Evolutionary conservation across 257 asterid genomes (phyloP), one percentile per base, ranked within the genome.

Genomic region (Capsicum chinense): DNA sequence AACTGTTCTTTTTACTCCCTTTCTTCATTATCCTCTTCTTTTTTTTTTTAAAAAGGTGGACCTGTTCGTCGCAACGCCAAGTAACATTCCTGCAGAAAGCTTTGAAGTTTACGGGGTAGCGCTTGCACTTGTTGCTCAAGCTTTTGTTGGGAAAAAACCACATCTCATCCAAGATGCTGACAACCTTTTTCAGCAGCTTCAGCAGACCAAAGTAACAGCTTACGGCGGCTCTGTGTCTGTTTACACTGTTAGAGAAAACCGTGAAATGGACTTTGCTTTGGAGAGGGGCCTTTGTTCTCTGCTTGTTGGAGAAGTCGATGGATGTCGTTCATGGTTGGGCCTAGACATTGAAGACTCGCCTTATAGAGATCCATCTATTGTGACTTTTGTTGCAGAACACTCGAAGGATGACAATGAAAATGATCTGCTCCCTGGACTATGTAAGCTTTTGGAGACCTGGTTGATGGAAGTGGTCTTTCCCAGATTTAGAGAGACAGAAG

Each of bases 271-370:
- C 89, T 95, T 95, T 56, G 94, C 99, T 26, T 89, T 97, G 84
- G 99, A 97, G 89, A 95, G 99, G 89, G 98, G 98, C 80, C 98
- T 97, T 83, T 97, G 99, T 83, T 91, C 98, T 63, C 98, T 97
- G 85, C 97, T 97, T 9, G 95, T 95, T 59, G 99, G 99, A 74
- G 97, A 97, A 86, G 94, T 97, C 79, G 98, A 97, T 59, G 97
- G 92, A 67, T 97, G 97, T 69, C 95, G 98, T 70, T 83, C 93
- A 42, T 97, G 97, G 99, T 90, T 97, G 90, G 99, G 99, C 58
- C 87, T 97, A 93, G 97, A 93, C 86, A 85, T 78, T 83, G 95
- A 89, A 87, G 85, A 87, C 78, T 97, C 99, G 0, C 92, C 95
- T 63, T 97, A 92, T 85, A 90, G 98, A 88, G 98, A 92, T 85